Percentiles rank a stretch among this genome's conserved stretches.
Conservation (phyloP, 2,329 filamentous ascomycete genomes). For the Tolypocladium ovalisporum region DNA sequence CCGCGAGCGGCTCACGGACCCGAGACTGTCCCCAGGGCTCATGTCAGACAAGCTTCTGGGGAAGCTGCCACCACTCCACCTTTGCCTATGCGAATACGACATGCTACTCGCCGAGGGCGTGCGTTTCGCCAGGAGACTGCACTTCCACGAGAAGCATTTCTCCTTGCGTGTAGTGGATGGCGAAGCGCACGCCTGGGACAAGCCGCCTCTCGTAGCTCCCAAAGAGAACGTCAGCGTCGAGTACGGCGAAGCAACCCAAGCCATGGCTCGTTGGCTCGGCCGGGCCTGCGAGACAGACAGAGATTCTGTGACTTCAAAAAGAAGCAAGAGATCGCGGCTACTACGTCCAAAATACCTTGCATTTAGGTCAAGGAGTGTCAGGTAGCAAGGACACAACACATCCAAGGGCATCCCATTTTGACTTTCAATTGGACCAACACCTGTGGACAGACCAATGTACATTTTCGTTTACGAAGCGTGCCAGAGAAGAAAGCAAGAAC, state of each 20-base stretch:
- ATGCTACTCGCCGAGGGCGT: constrained; percentile 53
- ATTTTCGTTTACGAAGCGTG: background rate
- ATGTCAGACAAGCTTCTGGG: constrained; percentile 41
- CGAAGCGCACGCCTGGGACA: constrained; percentile 39
- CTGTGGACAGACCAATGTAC: background rate
- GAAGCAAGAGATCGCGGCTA: constrained; percentile 18
- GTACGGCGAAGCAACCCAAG: constrained; percentile 30
- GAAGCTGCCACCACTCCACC: constrained; percentile 41
- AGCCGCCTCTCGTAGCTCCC: constrained; percentile 30
- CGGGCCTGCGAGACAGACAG: constrained; percentile 23
- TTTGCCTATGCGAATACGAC: constrained; percentile 54
- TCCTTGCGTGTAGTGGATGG: constrained; percentile 31
- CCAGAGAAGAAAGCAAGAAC: background rate
- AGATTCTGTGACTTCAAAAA: constrained; percentile 23
- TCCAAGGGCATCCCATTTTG: background rate
- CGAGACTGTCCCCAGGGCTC: constrained; percentile 46
- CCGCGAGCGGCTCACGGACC: constrained; percentile 34
- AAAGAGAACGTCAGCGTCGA: constrained; percentile 34
- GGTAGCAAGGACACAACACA: constrained; percentile 6
- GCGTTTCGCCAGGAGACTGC: constrained; percentile 48
- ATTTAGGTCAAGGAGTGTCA: constrained; percentile 20
- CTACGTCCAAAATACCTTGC: constrained; percentile 19
- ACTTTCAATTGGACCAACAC: background rate
- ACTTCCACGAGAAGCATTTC: constrained; percentile 19
- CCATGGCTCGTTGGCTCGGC: constrained; percentile 30